Conservation (phyloP, 1,284 basidiomycete species). For the Xerocomus amazonicus region DNA sequence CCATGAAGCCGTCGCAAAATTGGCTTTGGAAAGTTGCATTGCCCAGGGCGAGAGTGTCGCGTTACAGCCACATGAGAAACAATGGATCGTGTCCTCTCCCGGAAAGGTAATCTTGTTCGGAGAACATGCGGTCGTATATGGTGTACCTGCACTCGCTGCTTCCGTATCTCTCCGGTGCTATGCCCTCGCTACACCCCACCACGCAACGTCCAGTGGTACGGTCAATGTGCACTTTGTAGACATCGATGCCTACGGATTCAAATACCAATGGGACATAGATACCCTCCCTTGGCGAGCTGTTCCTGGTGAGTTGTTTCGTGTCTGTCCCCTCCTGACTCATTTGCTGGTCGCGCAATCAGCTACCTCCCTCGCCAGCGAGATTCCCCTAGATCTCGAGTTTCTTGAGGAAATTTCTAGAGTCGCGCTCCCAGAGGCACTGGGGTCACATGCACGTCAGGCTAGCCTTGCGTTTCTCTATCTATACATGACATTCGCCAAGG, state of each 20-base stretch:
- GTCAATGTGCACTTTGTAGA: conserved; percentile 81
- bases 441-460: conserved; percentile 60
- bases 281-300: conserved; percentile 85
- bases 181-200: conserved; percentile 73
- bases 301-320: conserved; percentile 40
- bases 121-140: conserved; percentile 98
- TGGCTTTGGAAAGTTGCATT: conserved; percentile 40
- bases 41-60: conserved; percentile 3
- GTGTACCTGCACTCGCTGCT: conserved; percentile 95
- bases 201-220: conserved; percentile 45
- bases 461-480: conserved; percentile 89
- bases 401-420: conserved; percentile 62
- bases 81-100: conserved; percentile 90
- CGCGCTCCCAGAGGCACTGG: conserved; percentile 45
- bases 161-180: conserved; percentile 96
- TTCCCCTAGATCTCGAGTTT: conserved; percentile 67
- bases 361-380: conserved; percentile 38
- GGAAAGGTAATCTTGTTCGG: conserved; percentile 99
- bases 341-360: conserved; percentile 27
- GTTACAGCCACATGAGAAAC: conserved; percentile 43
- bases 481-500: conserved; percentile 74
- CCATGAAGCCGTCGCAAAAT: conserved; percentile 64
- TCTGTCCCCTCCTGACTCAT: not conserved
- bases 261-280: conserved; percentile 77
- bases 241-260: conserved; percentile 57